phyloP scores from a whole-genome alignment of 306 rosid genomes.

The Sophora flavescens region DNA sequence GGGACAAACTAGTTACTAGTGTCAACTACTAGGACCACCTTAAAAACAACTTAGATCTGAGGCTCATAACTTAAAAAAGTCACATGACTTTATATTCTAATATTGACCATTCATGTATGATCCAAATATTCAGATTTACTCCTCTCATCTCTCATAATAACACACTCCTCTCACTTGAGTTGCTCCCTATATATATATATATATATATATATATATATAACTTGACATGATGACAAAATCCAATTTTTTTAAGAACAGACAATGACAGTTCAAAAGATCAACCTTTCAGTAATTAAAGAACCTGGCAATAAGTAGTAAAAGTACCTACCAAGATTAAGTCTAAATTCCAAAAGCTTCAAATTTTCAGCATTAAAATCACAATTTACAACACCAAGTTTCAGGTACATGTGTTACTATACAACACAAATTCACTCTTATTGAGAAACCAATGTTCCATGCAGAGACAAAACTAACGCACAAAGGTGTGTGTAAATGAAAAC shows the following conservation, averaged over 20 bases:
- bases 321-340: neutral
- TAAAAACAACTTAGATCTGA: conserved; percentile 25
- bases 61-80: conserved; percentile 1
- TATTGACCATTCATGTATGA: too few relatives aligned
- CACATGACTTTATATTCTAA: too few relatives aligned
- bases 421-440: conserved; percentile 24
- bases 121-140: too few relatives aligned
- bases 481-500: conserved; percentile 23
- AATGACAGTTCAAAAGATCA: conserved; percentile 7
- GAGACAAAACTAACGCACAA: conserved; percentile 12
- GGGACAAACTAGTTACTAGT: conserved; percentile 23
- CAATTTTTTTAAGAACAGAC: conserved; percentile 15
- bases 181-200: too few relatives aligned
- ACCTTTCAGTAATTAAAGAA: neutral
- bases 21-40: conserved; percentile 4
- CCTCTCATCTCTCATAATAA: too few relatives aligned
- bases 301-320: neutral
- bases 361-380: neutral
- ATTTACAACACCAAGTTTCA: neutral
- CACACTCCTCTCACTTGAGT: too few relatives aligned
- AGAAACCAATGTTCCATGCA: conserved; percentile 15
- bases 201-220: neutral
- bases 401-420: neutral
- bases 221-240: conserved; percentile 5
- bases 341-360: neutral